Conservation (phyloP, 108 stramenopile genomes). For the Cylindrotheca closterium region DNA sequence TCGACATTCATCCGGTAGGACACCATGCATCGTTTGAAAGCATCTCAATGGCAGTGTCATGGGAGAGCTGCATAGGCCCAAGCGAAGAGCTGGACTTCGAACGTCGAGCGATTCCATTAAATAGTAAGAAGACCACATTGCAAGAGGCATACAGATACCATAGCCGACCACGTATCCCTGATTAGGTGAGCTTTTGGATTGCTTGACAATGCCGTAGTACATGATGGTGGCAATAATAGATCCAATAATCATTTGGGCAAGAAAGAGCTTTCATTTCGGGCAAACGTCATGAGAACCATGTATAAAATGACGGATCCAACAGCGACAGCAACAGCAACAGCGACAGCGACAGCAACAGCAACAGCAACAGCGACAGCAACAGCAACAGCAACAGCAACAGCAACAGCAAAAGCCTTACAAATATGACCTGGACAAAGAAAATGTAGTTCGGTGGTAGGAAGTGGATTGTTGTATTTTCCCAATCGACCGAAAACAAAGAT, state of each 20-base stretch:
- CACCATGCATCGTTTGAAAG: slow-evolving; percentile 18
- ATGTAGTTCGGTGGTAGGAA: slow-evolving; percentile 9
- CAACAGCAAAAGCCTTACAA: slow-evolving; percentile 11
- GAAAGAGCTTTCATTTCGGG: slow-evolving; percentile 5
- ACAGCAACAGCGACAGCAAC: no score
- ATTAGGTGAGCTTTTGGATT: background rate
- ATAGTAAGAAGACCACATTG: slow-evolving; percentile 7
- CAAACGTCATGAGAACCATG: no score
- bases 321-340: no score
- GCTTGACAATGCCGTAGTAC: slow-evolving; percentile 11
- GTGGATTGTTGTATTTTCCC: background rate
- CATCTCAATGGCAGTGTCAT: slow-evolving; percentile 12
- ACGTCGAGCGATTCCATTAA: slow-evolving; percentile 10
- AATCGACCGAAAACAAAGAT: background rate
- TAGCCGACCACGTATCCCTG: slow-evolving; percentile 14
- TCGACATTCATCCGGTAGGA: background rate
- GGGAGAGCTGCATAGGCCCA: slow-evolving; percentile 5
- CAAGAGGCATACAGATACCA: slow-evolving; percentile 13
- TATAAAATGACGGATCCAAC: no score
- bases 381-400: no score
- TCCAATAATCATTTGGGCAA: slow-evolving; percentile 5
- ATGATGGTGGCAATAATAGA: background rate
- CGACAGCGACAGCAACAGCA: no score
- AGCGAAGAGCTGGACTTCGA: slow-evolving; percentile 7
- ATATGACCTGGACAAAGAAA: slow-evolving; percentile 5